Conservation (phyloP, 345 rosid genomes). For the Moringa oleifera region DNA sequence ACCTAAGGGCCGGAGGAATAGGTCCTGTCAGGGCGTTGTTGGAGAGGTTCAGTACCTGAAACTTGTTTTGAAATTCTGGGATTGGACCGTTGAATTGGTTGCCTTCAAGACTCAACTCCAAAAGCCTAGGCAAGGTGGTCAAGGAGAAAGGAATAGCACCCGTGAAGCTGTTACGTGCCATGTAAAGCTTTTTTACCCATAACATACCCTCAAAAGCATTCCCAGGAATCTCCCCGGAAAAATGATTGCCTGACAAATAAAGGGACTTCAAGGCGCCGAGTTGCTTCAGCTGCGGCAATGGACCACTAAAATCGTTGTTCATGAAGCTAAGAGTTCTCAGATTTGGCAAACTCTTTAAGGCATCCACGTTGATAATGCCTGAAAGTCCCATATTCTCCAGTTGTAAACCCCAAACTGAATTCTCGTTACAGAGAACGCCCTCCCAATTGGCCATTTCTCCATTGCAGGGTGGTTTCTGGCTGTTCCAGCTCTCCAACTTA, state of each 20-base stretch:
- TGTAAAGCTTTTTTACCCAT: constrained; percentile 53
- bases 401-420: constrained; percentile 50
- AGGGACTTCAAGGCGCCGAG: constrained; percentile 43
- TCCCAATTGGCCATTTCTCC: constrained; percentile 39
- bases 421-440: constrained; percentile 49
- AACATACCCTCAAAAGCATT: constrained; percentile 57
- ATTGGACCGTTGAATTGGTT: constrained; percentile 55
- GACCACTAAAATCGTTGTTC: constrained; percentile 54
- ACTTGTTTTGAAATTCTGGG: constrained; percentile 42
- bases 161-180: constrained; percentile 43
- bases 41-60: constrained; percentile 39
- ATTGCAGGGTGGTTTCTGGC: constrained; percentile 28
- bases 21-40: constrained; percentile 55
- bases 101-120: constrained; percentile 50
- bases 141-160: constrained; percentile 70
- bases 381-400: constrained; percentile 55
- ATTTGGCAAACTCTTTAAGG: constrained; percentile 28
- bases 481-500: constrained; percentile 41
- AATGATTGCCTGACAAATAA: constrained; percentile 55
- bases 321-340: constrained; percentile 57
- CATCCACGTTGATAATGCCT: constrained; percentile 43
- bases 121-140: constrained; percentile 38
- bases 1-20: constrained; percentile 44
- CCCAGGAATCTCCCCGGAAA: constrained; percentile 46
- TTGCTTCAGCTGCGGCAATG: constrained; percentile 52